Evolutionary conservation across 2,329 filamentous ascomycete genomes (phyloP).

Genomic region (Stagonosporopsis cucurbitacearum): DNA sequence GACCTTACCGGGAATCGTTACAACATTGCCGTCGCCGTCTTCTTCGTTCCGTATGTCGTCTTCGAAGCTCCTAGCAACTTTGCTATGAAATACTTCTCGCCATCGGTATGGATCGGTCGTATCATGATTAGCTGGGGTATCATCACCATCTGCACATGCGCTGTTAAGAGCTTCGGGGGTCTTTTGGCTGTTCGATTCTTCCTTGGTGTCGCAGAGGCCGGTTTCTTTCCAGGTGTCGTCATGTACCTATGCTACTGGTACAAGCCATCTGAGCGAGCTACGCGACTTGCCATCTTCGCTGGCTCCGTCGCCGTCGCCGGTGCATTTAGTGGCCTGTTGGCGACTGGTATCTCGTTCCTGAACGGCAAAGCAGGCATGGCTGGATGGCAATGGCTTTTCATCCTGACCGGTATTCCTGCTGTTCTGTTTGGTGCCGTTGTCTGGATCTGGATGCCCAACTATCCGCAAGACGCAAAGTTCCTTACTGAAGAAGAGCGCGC

Average conservation of each 20-base stretch:
- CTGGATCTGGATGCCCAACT: constrained; percentile 77
- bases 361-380: constrained; percentile 60
- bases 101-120: constrained; percentile 38
- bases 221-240: constrained; percentile 67
- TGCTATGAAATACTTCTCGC: constrained; percentile 47
- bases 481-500: constrained; percentile 72
- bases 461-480: constrained; percentile 76
- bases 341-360: constrained; percentile 73
- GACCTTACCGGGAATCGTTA: constrained; percentile 23
- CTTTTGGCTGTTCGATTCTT: constrained; percentile 60
- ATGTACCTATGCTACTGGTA: constrained; percentile 87
- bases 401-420: constrained; percentile 71
- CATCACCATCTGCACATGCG: constrained; percentile 71
- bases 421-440: constrained; percentile 69
- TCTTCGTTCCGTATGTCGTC: constrained; percentile 61
- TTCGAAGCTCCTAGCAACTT: constrained; percentile 68
- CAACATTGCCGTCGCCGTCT: constrained; percentile 28
- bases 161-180: constrained; percentile 65
- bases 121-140: constrained; percentile 79
- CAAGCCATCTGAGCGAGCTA: constrained; percentile 74
- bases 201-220: constrained; percentile 73
- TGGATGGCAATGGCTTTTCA: constrained; percentile 50
- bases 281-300: constrained; percentile 79
- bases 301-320: constrained; percentile 79
- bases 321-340: constrained; percentile 75